These are phyloP conservation scores for Pestalotiopsis sp. DNA, from an alignment of 2,329 filamentous ascomycete genomes.

Conservation along the genomic window DNA sequence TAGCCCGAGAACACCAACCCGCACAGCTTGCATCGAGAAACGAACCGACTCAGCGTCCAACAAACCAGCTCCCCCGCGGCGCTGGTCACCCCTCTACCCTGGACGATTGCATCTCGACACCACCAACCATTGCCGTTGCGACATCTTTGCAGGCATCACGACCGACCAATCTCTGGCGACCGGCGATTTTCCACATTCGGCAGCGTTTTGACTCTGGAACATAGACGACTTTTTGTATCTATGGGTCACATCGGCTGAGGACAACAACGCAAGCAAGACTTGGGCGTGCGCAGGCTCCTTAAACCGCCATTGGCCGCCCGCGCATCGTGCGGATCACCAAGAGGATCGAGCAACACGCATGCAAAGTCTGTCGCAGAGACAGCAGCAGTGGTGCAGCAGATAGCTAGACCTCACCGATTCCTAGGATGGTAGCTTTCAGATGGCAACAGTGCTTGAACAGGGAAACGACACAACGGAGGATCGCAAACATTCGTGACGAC, in stretches of 20 bases:
- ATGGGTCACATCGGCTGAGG: neutral
- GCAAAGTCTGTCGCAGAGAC: neutral
- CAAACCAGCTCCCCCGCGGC: constrained; percentile 1
- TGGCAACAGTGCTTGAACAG: constrained; percentile 9
- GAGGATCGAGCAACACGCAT: neutral
- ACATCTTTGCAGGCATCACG: neutral
- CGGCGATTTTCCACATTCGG: neutral
- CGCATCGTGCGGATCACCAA: neutral
- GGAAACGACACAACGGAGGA: constrained; percentile 6
- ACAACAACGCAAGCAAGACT: neutral
- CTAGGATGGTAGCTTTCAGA: constrained; percentile 12
- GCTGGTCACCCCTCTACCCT: neutral
- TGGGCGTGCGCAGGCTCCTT: neutral
- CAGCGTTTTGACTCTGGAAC: neutral
- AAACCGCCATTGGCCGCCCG: neutral
- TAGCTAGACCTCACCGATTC: neutral
- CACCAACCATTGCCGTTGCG: constrained; percentile 8
- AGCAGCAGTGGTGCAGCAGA: neutral
- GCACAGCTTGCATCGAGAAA: constrained; percentile 7
- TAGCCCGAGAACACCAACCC: neutral
- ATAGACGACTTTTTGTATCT: neutral
- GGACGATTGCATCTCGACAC: constrained; percentile 8
- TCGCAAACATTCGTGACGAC: constrained; percentile 3
- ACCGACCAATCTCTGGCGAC: constrained; percentile 1
- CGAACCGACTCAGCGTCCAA: constrained; percentile 5